Base-by-base conservation (phyloP, 192 early-diverging fungal species). In the Coemansia sp. region DNA sequence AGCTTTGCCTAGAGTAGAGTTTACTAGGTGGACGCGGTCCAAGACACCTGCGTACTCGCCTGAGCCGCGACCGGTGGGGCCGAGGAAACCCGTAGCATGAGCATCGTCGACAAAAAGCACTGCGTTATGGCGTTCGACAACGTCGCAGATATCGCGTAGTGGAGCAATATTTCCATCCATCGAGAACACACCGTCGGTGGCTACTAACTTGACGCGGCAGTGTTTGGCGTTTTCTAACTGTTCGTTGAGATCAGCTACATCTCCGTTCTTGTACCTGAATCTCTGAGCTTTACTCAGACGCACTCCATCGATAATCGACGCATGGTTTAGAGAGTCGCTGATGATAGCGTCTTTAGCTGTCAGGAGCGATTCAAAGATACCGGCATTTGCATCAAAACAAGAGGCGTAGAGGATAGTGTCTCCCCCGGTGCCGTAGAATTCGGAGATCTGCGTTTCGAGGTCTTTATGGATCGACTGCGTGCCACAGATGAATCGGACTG, bases 61-160 rank as follows among this genome's bases (percentile, higher is more conserved):
- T 17, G 89, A 84, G 40, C 91, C 91, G 10, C 86, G 78, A 1
- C 91, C 91, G 8, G 80, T 82, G 11, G 78, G 48, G 8, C 91
- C 91, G 29, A 93, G 65, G 40, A 89, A 86, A 4, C 91, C 91
- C 24, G 91, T 83, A 9, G 89, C 89, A 29, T 89, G 84, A n/a
- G 82, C 85, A 50, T 93, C 91, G 64, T 93, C 91, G 15, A 93
- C 81, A 69, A 93, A 85, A 55, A 91, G 80, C 5, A 91, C 77
- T 64, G 87, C 91, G 64, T 86, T 85, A 80, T 91, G 90, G 67
- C 87, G 76, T 40, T 91, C 83, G 56, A 88, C 91, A 51, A 93
- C 77, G 24, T 87, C 90, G 50, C 89, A 80, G 67, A 93, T 74
- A 12, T 85, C 70, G 3, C 85, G 83, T 10, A 93, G 83, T 24